Conservation (phyloP, 805 yeast species). For the Candida namnaoensis region DNA sequence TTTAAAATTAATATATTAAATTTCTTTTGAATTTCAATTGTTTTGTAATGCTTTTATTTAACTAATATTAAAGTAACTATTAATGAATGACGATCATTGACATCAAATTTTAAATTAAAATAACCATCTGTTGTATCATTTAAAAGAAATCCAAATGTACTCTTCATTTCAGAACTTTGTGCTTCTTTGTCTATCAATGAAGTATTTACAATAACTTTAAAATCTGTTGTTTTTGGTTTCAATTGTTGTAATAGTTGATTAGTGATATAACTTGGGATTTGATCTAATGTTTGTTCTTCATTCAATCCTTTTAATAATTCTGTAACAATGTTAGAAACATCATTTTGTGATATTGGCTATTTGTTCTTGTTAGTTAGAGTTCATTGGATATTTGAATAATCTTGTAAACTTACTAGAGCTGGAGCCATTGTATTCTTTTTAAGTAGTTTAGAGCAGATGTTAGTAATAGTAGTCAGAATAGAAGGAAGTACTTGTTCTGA, state of each 20-base stretch:
- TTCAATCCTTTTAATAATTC: no score
- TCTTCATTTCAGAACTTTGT: constrained; percentile 12
- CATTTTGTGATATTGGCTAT: no score
- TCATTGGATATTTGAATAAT: no score
- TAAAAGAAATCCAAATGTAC: constrained; percentile 49
- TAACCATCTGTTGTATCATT: constrained; percentile 48
- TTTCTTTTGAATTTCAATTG: no score
- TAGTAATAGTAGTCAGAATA: no score
- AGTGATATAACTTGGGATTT: constrained; percentile 18
- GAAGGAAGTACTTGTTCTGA: no score
- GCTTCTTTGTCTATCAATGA: constrained; percentile 21
- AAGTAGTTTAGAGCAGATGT: no score
- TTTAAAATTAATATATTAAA: no score
- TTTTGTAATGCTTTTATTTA: neutral
- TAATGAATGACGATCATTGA: constrained; percentile 14
- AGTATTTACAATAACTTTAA: constrained; percentile 44
- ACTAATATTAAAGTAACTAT: constrained; percentile 1
- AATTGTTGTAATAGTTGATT: constrained; percentile 25
- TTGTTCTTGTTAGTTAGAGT: no score
- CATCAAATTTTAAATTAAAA: constrained; percentile 24
- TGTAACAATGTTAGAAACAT: no score
- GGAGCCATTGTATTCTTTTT: no score
- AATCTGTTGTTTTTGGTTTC: constrained; percentile 38
- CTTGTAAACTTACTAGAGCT: neutral
- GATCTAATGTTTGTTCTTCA: neutral